Conservation (phyloP, 2,329 filamentous ascomycete genomes). For the Zymoseptoria tritici region DNA sequence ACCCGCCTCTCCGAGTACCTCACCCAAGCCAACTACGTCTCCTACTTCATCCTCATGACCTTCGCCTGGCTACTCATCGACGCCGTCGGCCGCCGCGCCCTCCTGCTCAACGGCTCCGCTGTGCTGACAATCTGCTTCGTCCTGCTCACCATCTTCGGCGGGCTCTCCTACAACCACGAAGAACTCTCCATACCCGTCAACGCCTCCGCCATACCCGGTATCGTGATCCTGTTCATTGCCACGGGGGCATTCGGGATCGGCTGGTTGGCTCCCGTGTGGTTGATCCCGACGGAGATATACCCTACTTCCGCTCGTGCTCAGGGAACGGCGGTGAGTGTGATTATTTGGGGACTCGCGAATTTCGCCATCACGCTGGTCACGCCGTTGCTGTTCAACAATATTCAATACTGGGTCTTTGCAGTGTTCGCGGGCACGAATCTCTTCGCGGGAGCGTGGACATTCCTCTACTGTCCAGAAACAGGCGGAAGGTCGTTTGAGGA, state of each 20-base stretch:
- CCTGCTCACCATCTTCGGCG: constrained; percentile 47
- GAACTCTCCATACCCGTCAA: constrained; percentile 34
- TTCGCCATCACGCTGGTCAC: constrained; percentile 52
- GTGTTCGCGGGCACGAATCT: constrained; percentile 50
- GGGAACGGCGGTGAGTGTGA: constrained; percentile 48
- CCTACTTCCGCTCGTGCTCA: constrained; percentile 49
- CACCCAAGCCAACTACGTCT: constrained; percentile 54
- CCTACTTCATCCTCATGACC: constrained; percentile 56
- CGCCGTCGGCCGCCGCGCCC: constrained; percentile 46
- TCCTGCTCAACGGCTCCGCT: constrained; percentile 48
- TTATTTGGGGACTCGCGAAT: constrained; percentile 52
- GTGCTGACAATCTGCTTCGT: constrained; percentile 44
- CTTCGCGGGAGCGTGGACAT: constrained; percentile 50
- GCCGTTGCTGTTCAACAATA: constrained; percentile 52
- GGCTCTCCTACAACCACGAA: constrained; percentile 37
- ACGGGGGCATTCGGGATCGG: constrained; percentile 56
- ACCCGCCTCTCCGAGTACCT: constrained; percentile 47
- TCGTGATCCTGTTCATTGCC: constrained; percentile 47
- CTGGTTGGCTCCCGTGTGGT: constrained; percentile 53
- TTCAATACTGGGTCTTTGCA: constrained; percentile 52
- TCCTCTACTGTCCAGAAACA: constrained; percentile 46
- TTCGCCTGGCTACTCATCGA: constrained; percentile 54
- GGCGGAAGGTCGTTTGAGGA: constrained; percentile 54
- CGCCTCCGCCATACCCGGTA: constrained; percentile 44
- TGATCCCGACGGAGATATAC: constrained; percentile 54